phyloP scores from a whole-genome alignment of 2,329 filamentous ascomycete species.

The Colletotrichum sp. region DNA sequence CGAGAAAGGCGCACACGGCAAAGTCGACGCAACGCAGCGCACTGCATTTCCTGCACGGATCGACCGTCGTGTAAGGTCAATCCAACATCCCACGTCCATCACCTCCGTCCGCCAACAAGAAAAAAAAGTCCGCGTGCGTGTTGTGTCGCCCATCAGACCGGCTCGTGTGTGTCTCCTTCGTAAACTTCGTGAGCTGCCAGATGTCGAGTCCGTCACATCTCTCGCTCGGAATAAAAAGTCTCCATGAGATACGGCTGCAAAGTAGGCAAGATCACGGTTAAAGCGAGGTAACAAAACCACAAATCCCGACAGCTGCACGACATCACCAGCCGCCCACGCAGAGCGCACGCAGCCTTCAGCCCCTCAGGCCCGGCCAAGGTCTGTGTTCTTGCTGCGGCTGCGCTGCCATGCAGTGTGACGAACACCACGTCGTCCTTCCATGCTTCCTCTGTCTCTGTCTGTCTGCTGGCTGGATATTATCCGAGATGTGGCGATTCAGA shows the following conservation, averaged over 20 bases:
- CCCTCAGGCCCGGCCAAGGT: neutral
- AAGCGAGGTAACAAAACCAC: neutral
- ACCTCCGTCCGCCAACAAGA: neutral
- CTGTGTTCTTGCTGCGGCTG: neutral
- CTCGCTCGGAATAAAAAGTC: neutral
- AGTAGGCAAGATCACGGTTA: neutral
- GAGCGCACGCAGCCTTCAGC: neutral
- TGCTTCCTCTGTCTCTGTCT: neutral
- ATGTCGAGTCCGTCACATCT: neutral
- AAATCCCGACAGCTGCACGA: constrained; percentile 3
- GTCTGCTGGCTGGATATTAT: neutral
- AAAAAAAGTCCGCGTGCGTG: neutral
- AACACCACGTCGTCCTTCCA: neutral
- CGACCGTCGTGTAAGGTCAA: constrained; percentile 12
- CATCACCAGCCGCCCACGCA: neutral
- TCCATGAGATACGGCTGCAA: neutral
- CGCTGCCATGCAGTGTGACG: neutral
- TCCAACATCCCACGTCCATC: neutral
- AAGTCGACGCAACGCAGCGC: neutral
- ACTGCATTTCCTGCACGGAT: constrained; percentile 14
- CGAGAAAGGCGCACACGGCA: neutral
- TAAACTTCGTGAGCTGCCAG: neutral
- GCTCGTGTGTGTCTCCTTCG: neutral
- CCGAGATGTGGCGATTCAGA: neutral
- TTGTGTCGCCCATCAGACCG: neutral